Evolutionary conservation across 331 rosid species (phyloP).

Genomic region (Cucumis variabilis): DNA sequence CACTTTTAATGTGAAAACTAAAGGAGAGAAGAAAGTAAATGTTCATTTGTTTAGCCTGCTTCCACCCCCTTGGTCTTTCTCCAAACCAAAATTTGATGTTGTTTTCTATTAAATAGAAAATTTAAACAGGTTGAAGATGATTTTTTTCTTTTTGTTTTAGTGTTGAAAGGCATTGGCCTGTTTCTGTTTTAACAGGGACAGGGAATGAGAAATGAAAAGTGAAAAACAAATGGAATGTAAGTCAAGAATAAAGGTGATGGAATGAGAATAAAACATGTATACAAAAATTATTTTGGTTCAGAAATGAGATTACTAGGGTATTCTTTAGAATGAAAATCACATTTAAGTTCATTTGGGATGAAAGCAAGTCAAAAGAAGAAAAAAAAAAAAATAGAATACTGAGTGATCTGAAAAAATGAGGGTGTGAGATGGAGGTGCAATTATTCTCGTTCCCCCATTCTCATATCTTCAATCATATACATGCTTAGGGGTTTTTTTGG

Average conservation of each 20-base stretch:
- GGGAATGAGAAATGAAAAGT: background rate
- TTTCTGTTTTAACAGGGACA: background rate
- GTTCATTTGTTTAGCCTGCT: background rate
- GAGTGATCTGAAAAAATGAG: background rate
- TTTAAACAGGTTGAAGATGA: background rate
- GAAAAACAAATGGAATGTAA: background rate
- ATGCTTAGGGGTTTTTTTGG: background rate
- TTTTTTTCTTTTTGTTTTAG: background rate
- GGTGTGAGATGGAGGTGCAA: background rate
- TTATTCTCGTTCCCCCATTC: background rate
- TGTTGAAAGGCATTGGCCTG: background rate
- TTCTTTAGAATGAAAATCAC: background rate
- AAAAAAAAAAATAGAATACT: background rate
- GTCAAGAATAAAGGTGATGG: background rate
- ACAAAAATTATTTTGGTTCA: background rate
- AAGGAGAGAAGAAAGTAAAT: background rate
- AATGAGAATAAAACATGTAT: background rate
- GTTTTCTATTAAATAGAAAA: background rate
- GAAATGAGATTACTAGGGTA: background rate
- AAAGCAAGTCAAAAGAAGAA: background rate
- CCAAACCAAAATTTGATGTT: background rate
- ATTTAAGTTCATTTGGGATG: background rate
- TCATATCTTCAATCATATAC: background rate
- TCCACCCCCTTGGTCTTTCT: background rate
- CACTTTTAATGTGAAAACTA: conserved; percentile 4